Percentiles rank a stretch among this genome's conserved stretches.
These are phyloP conservation scores for Scleroderma citrinum DNA, from an alignment of 768 basidiomycete species.

Conservation along the genomic window DNA sequence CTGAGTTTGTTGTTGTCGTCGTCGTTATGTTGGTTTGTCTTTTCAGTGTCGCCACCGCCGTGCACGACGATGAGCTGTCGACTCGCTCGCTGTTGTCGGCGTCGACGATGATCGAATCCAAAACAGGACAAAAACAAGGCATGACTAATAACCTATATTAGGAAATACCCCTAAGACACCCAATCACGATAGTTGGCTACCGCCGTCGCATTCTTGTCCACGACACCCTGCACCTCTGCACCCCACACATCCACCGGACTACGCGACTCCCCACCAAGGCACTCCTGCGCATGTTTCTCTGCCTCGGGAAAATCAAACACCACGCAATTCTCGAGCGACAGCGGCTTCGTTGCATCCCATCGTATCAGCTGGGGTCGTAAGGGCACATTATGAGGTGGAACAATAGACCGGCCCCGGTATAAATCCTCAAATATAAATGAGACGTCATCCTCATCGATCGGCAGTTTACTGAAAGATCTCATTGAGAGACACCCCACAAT, in stretches of 20 bases:
- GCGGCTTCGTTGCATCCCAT: slow-evolving; percentile 66
- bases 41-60: neutral
- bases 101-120: neutral
- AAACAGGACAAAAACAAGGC: neutral
- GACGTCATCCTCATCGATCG: slow-evolving; percentile 80
- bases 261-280: slow-evolving; percentile 22
- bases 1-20: neutral
- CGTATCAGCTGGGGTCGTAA: slow-evolving; percentile 67
- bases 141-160: neutral
- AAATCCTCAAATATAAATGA: slow-evolving; percentile 85
- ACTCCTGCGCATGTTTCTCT: slow-evolving; percentile 53
- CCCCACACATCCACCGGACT: slow-evolving; percentile 67
- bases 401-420: slow-evolving; percentile 65
- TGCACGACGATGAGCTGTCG: neutral
- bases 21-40: neutral
- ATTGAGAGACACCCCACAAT: neutral
- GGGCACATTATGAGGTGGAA: slow-evolving; percentile 76
- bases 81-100: neutral
- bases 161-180: slow-evolving; percentile 26
- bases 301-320: slow-evolving; percentile 77
- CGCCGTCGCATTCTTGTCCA: slow-evolving; percentile 55
- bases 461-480: slow-evolving; percentile 48
- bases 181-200: slow-evolving; percentile 50
- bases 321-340: slow-evolving; percentile 78
- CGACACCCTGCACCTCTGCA: slow-evolving; percentile 48